Conservation (phyloP, 2,329 filamentous ascomycete genomes). For the Aspergillus quadricinctus region DNA sequence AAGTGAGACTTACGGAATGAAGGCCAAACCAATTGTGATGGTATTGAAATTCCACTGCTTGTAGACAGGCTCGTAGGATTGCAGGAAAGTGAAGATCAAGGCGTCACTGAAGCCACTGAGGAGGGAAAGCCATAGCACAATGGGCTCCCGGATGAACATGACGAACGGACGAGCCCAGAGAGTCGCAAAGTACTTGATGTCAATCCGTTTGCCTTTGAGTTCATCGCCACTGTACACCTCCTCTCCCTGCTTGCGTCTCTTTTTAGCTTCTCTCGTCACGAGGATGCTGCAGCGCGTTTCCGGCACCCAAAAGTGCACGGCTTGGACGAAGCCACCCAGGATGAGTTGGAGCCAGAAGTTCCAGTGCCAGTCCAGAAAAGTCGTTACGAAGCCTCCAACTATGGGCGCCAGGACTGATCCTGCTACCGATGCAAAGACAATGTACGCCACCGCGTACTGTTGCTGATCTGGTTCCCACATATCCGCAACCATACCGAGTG, state of each 20-base stretch:
- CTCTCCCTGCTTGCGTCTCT: slow-evolving; percentile 47
- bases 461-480: slow-evolving; percentile 67
- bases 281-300: slow-evolving; percentile 57
- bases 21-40: slow-evolving; percentile 18
- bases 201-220: slow-evolving; percentile 45
- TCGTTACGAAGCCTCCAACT: slow-evolving; percentile 51
- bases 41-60: slow-evolving; percentile 20
- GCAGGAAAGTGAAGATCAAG: slow-evolving; percentile 73
- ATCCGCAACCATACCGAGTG: slow-evolving; percentile 70
- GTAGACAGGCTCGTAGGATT: slow-evolving; percentile 61
- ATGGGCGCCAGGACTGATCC: slow-evolving; percentile 62
- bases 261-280: slow-evolving; percentile 56
- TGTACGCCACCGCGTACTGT: slow-evolving; percentile 70
- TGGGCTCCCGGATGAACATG: slow-evolving; percentile 71
- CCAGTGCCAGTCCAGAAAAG: slow-evolving; percentile 55
- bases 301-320: slow-evolving; percentile 54
- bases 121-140: slow-evolving; percentile 65
- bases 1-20: slow-evolving; percentile 10
- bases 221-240: slow-evolving; percentile 66
- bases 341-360: slow-evolving; percentile 62
- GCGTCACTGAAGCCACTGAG: slow-evolving; percentile 70
- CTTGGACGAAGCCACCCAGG: slow-evolving; percentile 51
- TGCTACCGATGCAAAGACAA: slow-evolving; percentile 73
- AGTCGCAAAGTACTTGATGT: slow-evolving; percentile 28
- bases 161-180: slow-evolving; percentile 64